These are phyloP conservation scores for Pseudogymnoascus sp. DNA, from an alignment of 2,329 filamentous ascomycete species.

Conservation along the genomic window DNA sequence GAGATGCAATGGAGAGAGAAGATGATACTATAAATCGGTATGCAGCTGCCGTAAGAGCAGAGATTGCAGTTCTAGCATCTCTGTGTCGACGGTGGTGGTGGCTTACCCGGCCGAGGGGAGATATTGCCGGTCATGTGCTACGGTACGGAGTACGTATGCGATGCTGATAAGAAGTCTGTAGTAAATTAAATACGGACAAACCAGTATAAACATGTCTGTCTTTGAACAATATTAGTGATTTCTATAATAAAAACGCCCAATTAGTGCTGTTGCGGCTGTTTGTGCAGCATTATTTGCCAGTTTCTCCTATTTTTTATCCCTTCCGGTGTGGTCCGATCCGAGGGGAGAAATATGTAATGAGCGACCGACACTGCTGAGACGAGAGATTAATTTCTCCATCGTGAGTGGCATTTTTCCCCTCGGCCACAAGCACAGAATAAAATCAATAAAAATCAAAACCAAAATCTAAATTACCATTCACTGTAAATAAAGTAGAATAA, in stretches of 20 bases:
- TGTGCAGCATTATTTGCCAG: neutral
- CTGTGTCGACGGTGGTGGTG: neutral
- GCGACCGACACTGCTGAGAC: neutral
- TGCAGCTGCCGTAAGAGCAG: neutral
- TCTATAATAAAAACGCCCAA: neutral
- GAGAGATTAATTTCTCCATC: neutral
- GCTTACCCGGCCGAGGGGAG: neutral
- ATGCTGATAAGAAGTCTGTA: neutral
- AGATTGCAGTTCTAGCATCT: neutral
- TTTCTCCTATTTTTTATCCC: conserved; percentile 8
- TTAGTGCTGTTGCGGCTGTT: neutral
- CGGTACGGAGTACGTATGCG: too few species aligned
- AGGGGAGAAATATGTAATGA: conserved; percentile 6
- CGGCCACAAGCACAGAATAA: neutral
- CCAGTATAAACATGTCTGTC: neutral
- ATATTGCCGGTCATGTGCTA: neutral
- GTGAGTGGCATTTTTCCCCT: neutral
- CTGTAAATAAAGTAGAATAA: neutral
- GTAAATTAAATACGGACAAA: neutral
- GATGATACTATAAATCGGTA: neutral
- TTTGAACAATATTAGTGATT: neutral
- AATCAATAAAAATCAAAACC: neutral
- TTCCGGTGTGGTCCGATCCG: conserved; percentile 9
- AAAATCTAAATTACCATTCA: neutral
- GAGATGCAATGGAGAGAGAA: neutral